Conservation (phyloP, 768 basidiomycete genomes). For the Tephrocybe sp. region DNA sequence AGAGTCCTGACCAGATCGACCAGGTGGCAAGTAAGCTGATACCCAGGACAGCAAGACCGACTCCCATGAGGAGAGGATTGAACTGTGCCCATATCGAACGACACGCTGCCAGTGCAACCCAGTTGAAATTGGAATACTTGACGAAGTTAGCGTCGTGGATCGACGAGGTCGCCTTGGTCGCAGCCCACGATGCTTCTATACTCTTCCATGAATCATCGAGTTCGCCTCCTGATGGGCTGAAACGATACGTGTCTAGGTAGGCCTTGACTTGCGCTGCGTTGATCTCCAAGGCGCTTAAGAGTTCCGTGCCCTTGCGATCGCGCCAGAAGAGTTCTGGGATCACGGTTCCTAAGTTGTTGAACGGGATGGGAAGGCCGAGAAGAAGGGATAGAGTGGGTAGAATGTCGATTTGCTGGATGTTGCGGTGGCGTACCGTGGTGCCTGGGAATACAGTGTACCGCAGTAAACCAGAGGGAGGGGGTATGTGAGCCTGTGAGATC, state of each 20-base stretch:
- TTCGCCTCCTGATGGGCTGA: conserved; percentile 68
- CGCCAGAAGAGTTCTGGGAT: conserved; percentile 91
- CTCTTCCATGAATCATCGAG: conserved; percentile 63
- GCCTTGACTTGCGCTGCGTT: conserved; percentile 75
- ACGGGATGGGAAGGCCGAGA: conserved; percentile 92
- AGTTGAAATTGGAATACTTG: conserved; percentile 51
- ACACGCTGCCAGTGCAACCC: conserved; percentile 66
- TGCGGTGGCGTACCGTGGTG: conserved; percentile 52
- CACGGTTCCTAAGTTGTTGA: conserved; percentile 89
- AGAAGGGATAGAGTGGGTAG: conserved; percentile 86
- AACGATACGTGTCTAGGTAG: conserved; percentile 79
- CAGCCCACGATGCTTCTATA: conserved; percentile 48
- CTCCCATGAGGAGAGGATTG: conserved; percentile 71
- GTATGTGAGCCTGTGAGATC: conserved; percentile 35
- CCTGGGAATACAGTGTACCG: conserved; percentile 61
- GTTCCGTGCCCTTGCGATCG: conserved; percentile 32
- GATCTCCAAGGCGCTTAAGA: conserved; percentile 61
- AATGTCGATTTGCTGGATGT: conserved; percentile 91
- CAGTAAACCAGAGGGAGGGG: conserved; percentile 51
- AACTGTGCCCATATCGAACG: conserved; percentile 95
- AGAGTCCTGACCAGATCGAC: conserved; percentile 53
- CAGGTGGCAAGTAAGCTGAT: conserved; percentile 55
- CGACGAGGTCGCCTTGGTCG: conserved; percentile 22
- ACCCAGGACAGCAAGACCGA: conserved; percentile 66
- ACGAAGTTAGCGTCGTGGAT: conserved; percentile 34